These are phyloP conservation scores for Boletus sp. DNA, from an alignment of 768 basidiomycete species.

Conservation along the genomic window DNA sequence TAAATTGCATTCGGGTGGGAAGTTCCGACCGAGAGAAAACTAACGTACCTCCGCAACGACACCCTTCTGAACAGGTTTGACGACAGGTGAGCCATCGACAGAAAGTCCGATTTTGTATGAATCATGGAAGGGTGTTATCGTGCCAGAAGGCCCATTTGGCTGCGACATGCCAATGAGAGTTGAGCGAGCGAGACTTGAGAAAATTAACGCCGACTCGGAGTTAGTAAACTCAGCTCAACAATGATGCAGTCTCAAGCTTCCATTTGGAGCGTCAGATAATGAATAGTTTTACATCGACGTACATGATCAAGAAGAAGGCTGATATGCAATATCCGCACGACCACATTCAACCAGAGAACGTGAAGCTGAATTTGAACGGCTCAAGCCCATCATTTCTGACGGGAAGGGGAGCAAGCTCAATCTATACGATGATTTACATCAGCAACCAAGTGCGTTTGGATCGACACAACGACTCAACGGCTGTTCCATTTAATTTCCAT, in stretches of 20 bases:
- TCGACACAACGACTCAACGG: neutral
- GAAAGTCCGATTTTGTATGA: neutral
- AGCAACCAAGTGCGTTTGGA: neutral
- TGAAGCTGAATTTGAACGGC: conserved; percentile 8
- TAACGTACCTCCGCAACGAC: neutral
- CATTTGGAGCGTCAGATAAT: neutral
- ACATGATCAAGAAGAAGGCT: neutral
- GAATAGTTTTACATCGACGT: neutral
- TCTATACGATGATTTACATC: neutral
- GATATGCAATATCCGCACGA: neutral
- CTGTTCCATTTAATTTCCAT: conserved; percentile 3
- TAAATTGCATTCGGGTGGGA: too few species aligned
- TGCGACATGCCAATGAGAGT: neutral
- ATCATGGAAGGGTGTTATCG: neutral
- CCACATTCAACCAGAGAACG: neutral
- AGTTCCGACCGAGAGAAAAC: neutral
- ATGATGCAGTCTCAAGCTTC: neutral
- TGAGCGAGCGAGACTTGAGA: neutral
- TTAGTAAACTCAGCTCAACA: neutral
- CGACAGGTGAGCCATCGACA: neutral
- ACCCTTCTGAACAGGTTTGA: neutral
- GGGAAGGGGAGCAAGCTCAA: conserved; percentile 4
- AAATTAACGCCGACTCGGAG: neutral
- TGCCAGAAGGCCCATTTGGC: neutral
- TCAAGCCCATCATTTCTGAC: neutral